phyloP scores from a whole-genome alignment of 768 basidiomycete species.

The Gloeophyllum trabeum region DNA sequence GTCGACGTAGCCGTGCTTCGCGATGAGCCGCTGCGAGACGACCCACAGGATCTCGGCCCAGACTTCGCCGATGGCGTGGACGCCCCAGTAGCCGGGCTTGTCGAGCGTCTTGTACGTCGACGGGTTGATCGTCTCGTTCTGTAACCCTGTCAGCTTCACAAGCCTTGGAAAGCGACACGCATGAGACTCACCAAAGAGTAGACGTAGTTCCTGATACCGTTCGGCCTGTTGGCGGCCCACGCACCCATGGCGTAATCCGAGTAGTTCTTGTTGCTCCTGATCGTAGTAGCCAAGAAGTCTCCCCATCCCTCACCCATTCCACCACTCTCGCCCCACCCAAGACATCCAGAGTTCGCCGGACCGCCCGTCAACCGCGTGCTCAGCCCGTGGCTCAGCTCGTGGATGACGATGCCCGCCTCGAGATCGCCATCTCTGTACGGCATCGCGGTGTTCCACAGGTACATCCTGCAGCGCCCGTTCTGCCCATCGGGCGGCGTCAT shows the following conservation, averaged over 20 bases:
- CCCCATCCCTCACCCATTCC: conserved; percentile 99
- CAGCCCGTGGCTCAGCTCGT: conserved; percentile 81
- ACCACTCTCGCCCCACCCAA: conserved; percentile 92
- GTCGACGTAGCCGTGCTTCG: conserved; percentile 72
- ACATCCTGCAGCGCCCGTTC: conserved; percentile 93
- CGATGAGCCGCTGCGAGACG: conserved; percentile 60
- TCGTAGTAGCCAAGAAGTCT: conserved; percentile 81
- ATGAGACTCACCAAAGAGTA: conserved; percentile 52
- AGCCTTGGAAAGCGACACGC: not conserved
- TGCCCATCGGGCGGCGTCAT: conserved; percentile 60
- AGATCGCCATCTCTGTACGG: conserved; percentile 94
- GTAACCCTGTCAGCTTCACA: not conserved
- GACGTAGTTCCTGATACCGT: conserved; percentile 79
- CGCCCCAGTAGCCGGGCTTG: conserved; percentile 89
- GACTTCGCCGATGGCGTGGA: conserved; percentile 87
- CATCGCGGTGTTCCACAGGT: conserved; percentile 84
- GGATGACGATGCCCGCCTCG: conserved; percentile 95
- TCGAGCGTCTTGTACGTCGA: conserved; percentile 92
- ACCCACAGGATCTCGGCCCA: conserved; percentile 92
- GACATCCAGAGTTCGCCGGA: conserved; percentile 83
- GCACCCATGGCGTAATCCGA: conserved; percentile 85
- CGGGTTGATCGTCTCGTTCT: conserved; percentile 68
- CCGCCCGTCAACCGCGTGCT: conserved; percentile 94
- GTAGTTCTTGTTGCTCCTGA: conserved; percentile 66
- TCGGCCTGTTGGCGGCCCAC: conserved; percentile 76